Evolutionary conservation across 352 stramenopile genomes (phyloP).

Genomic region (Globisporangium alternatum): DNA sequence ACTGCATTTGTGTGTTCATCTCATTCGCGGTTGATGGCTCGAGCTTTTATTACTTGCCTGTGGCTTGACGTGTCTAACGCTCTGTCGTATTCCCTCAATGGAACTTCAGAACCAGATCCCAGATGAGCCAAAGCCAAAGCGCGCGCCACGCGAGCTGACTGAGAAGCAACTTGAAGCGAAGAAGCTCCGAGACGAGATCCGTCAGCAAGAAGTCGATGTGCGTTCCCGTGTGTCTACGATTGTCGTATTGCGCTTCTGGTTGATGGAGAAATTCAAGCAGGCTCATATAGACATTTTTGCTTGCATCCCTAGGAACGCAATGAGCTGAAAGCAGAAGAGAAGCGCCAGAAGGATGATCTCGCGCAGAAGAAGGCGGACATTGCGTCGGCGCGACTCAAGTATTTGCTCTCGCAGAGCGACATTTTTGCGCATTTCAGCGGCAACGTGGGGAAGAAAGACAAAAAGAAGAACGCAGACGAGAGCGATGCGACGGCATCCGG

Average conservation of each 20-base stretch:
- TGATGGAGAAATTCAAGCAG: no score
- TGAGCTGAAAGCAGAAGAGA: slow-evolving; percentile 72
- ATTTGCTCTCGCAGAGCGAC: slow-evolving; percentile 95
- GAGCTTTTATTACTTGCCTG: neutral
- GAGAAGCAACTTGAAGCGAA: slow-evolving; percentile 75
- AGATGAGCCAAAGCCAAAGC: slow-evolving; percentile 43
- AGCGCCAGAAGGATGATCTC: slow-evolving; percentile 76
- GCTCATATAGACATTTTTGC: neutral
- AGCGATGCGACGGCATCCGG: slow-evolving; percentile 24
- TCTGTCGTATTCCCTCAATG: neutral
- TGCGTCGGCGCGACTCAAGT: slow-evolving; percentile 87
- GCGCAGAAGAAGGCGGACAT: slow-evolving; percentile 78
- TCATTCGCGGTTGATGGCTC: neutral
- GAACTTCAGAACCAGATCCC: slow-evolving; percentile 23
- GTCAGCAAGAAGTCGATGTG: slow-evolving; percentile 59
- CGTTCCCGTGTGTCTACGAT: neutral
- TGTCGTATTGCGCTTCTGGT: neutral
- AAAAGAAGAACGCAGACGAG: slow-evolving; percentile 51
- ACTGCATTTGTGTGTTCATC: neutral
- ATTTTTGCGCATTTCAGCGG: slow-evolving; percentile 98
- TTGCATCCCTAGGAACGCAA: slow-evolving; percentile 37
- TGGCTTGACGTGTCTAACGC: slow-evolving; percentile 6
- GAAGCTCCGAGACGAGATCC: slow-evolving; percentile 60
- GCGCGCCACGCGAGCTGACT: slow-evolving; percentile 42
- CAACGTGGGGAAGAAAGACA: slow-evolving; percentile 68